These are phyloP conservation scores for Eimeria necatrix DNA, from an alignment of 169 alveolate genomes.

Conservation along the genomic window DNA sequence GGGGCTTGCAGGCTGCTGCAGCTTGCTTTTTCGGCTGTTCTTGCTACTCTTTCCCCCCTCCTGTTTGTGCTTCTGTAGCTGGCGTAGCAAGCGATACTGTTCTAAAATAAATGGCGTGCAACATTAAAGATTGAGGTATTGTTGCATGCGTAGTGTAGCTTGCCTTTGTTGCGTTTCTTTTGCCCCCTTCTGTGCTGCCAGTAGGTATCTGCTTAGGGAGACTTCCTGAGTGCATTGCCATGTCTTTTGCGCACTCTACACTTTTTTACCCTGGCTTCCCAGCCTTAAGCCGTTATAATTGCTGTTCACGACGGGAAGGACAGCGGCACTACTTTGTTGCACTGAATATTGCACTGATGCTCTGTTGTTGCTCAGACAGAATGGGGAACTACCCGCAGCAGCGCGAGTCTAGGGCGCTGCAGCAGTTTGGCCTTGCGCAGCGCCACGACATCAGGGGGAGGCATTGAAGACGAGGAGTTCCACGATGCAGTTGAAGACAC, in stretches of 20 bases:
- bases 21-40: background rate
- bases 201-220: no score
- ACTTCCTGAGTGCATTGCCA: no score
- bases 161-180: background rate
- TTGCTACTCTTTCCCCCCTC: background rate
- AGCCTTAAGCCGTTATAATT: no score
- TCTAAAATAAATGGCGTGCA: no score
- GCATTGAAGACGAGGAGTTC: slow-evolving; percentile 82
- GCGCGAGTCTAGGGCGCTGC: slow-evolving; percentile 62
- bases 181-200: background rate
- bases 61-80: background rate
- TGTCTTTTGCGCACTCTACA: no score
- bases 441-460: slow-evolving; percentile 56
- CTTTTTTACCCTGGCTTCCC: no score
- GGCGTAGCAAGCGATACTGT: background rate
- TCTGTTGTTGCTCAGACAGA: slow-evolving; percentile 6
- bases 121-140: no score
- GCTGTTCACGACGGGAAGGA: no score
- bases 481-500: slow-evolving; percentile 85
- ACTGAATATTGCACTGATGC: background rate
- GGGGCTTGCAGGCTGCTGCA: background rate
- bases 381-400: slow-evolving; percentile 41
- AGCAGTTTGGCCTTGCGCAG: slow-evolving; percentile 28
- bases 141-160: background rate
- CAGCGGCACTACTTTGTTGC: no score